Conservation (phyloP, 768 basidiomycete species). For the Rhizopogon vinicolor region DNA sequence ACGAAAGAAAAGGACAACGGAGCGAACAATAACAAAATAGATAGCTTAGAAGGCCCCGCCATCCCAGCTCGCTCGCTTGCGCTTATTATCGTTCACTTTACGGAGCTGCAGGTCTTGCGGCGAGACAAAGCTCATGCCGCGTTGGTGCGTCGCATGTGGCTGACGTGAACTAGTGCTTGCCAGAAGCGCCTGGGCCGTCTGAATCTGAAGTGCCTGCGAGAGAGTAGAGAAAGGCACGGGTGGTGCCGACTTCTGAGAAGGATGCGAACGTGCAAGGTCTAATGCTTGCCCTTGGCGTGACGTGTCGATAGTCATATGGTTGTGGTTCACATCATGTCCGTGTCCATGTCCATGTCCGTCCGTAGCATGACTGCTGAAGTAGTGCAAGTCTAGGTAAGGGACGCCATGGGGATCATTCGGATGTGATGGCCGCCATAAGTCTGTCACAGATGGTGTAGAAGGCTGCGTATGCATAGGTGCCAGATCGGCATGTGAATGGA, state of each 20-base stretch:
- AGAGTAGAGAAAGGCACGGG: conserved; percentile 20
- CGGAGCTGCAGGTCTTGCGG: conserved; percentile 48
- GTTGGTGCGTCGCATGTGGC: conserved; percentile 33
- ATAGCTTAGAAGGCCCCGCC: conserved; percentile 30
- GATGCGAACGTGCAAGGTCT: conserved; percentile 41
- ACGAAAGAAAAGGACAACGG: background rate
- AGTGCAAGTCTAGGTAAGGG: conserved; percentile 73
- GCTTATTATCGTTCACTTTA: conserved; percentile 47
- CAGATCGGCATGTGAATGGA: conserved; percentile 17
- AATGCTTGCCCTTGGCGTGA: conserved; percentile 45
- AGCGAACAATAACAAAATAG: background rate
- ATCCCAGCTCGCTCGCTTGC: conserved; percentile 57
- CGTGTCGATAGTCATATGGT: conserved; percentile 17
- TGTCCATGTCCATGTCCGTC: conserved; percentile 18
- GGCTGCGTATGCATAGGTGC: conserved; percentile 16
- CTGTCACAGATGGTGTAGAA: conserved; percentile 10
- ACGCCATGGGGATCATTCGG: conserved; percentile 40
- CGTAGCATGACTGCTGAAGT: conserved; percentile 39
- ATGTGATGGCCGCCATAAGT: conserved; percentile 27
- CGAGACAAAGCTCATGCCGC: conserved; percentile 48
- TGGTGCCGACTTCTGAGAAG: conserved; percentile 25
- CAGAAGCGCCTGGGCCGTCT: conserved; percentile 26
- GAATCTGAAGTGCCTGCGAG: conserved; percentile 27
- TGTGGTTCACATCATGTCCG: conserved; percentile 13
- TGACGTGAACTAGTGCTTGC: conserved; percentile 10